Evolutionary conservation across 2,329 filamentous ascomycete species (phyloP), one percentile per base, ranked within the genome.

Genomic region (Hypomyces rosellus): DNA sequence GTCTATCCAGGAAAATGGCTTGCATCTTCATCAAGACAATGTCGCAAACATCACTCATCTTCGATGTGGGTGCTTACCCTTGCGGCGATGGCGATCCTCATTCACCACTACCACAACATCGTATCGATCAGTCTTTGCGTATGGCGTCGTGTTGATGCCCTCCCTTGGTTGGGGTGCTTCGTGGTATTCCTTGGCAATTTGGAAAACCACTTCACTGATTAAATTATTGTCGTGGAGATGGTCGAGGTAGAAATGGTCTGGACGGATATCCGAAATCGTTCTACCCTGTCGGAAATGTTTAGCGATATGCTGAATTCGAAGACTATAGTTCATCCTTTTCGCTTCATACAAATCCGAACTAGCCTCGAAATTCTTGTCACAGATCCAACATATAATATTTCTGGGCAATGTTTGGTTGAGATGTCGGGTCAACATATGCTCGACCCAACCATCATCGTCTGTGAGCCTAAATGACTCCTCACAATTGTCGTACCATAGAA

Each of bases 251-350:
- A 52, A 55, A 43, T 68, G 72, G 49, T 78, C 76, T 3, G 66
- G 69, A 2, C 69, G 63, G 45, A 64, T 63, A 4, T 67, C 15
- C 0, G 54, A 25, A 1, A 42, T 49, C 7, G 50, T 57, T 5
- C 57, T 49, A 0, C 63, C 65, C 3, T 61, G 38, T 12, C 59
- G 48, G 38, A 77, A 66, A 52, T 82, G 79, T 0, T 51, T 49
- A 0, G 63, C 68, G 45, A 81, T 75, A 55, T 83, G 80, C 3
- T 59, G 30, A 74, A 82, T 75, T 2, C 78, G 70, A 1, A 54
- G 15, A 0, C 51, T 33, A 49, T 74, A 76, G 34, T 65, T 57
- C 2, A 47, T 41, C n/a, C 45, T 41, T 9, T 46, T 53, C 14
- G 59, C 56, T 0, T 51, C 54, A 1, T 47, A 46, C 2, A 8